Evolutionary conservation across 2,329 filamentous ascomycete species (phyloP).

Genomic region (Trichoderma sp.): DNA sequence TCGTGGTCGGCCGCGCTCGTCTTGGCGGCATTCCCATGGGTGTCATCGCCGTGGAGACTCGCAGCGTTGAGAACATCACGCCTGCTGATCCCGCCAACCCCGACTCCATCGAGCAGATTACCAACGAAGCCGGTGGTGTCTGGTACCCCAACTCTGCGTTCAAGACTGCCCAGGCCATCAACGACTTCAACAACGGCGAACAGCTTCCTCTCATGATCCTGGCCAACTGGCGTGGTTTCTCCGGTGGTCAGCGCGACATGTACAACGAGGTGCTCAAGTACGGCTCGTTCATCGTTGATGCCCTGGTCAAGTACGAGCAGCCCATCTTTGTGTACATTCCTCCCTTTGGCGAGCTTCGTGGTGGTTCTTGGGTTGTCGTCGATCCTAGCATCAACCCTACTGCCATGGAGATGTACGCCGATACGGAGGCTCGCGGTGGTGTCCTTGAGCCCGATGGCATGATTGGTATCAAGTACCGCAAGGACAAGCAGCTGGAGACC

Average conservation of each 20-base stretch:
- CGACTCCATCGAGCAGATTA: constrained; percentile 94
- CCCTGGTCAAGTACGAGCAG: constrained; percentile 97
- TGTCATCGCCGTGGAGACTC: constrained; percentile 96
- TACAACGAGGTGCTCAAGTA: constrained; percentile 99
- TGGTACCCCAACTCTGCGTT: constrained; percentile 99
- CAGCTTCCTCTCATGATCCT: constrained; percentile 98
- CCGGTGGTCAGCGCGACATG: constrained; percentile 98
- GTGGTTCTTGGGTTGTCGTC: constrained; percentile 98
- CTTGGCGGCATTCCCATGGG: constrained; percentile 97
- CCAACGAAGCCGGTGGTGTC: constrained; percentile 93
- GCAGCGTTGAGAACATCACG: constrained; percentile 93
- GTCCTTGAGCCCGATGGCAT: constrained; percentile 98
- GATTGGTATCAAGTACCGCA: constrained; percentile 97
- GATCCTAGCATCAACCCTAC: constrained; percentile 97
- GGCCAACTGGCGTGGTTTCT: constrained; percentile 99
- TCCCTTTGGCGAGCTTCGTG: constrained; percentile 92
- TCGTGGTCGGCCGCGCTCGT: constrained; percentile 93
- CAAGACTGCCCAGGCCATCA: constrained; percentile 99
- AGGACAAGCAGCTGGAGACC: constrained; percentile 94
- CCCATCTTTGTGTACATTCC: constrained; percentile 99
- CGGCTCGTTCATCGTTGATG: constrained; percentile 97
- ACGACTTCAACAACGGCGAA: constrained; percentile 98
- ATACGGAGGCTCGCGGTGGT: constrained; percentile 91
- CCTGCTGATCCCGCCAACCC: constrained; percentile 97
- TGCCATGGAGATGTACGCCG: constrained; percentile 99